Evolutionary conservation across 2,329 filamentous ascomycete species (phyloP).

Genomic region (Coniochaeta sp.): DNA sequence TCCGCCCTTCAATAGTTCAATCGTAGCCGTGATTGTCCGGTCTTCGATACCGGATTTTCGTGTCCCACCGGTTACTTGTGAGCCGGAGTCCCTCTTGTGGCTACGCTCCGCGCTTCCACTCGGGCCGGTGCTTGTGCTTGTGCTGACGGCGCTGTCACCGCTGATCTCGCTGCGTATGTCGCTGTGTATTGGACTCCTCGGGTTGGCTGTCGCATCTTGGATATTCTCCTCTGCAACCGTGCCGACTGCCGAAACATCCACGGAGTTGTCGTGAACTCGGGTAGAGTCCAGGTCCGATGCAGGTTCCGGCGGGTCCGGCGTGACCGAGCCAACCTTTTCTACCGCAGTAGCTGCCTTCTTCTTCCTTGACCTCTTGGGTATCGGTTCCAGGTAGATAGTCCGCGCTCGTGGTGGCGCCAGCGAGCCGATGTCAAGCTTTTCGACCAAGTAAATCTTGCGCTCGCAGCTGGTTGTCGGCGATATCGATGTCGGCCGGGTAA

Average conservation of each 20-base stretch:
- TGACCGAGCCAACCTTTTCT: constrained; percentile 27
- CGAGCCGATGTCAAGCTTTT: constrained; percentile 76
- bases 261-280: constrained; percentile 26
- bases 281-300: constrained; percentile 29
- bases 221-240: constrained; percentile 28
- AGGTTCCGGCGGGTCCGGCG: constrained; percentile 26
- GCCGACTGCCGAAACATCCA: constrained; percentile 29
- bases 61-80: constrained; percentile 17
- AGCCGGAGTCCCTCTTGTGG: constrained; percentile 34
- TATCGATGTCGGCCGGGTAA: constrained; percentile 84
- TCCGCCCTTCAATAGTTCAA: constrained; percentile 75
- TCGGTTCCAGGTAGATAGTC: constrained; percentile 80
- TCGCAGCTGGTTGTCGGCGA: constrained; percentile 74
- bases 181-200: constrained; percentile 34
- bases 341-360: constrained; percentile 42
- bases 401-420: constrained; percentile 68
- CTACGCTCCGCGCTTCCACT: constrained; percentile 39
- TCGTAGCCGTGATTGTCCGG: constrained; percentile 77
- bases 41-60: constrained; percentile 44
- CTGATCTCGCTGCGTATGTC: constrained; percentile 63
- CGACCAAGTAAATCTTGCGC: constrained; percentile 68
- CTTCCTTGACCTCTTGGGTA: constrained; percentile 61
- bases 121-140: constrained; percentile 58
- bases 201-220: constrained; percentile 28
- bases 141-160: constrained; percentile 49